Conservation (phyloP, 116 monocot genomes). For the Phalaenopsis hybrid region DNA sequence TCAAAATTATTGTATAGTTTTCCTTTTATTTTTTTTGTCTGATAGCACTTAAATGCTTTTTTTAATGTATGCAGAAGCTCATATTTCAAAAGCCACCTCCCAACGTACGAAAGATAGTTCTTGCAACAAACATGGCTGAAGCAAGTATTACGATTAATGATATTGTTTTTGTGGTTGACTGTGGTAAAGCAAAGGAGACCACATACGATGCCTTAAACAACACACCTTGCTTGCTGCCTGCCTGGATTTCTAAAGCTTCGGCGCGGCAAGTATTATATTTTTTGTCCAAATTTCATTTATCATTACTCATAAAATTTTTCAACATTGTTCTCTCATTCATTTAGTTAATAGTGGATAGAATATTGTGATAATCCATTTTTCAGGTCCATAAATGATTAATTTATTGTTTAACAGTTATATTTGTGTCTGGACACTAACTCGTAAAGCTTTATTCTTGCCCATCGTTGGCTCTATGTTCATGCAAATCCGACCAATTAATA, state of each 20-base stretch:
- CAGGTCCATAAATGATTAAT: neutral
- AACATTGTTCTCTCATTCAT: neutral
- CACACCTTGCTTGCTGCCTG: conserved; percentile 94
- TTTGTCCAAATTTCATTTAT: neutral
- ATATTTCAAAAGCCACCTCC: conserved; percentile 93
- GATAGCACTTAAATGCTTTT: neutral
- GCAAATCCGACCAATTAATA: neutral
- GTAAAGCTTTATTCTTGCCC: neutral
- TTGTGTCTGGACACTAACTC: neutral
- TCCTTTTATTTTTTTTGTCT: neutral
- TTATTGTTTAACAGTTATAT: neutral
- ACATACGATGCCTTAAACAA: conserved; percentile 98
- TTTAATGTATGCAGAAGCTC: conserved; percentile 57
- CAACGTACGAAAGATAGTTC: conserved; percentile 88
- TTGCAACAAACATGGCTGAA: conserved; percentile 99
- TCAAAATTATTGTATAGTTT: neutral
- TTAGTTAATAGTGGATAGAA: neutral
- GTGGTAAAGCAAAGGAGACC: conserved; percentile 99
- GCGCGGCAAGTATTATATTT: conserved; percentile 77
- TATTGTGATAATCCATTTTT: neutral
- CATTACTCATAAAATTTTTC: neutral
- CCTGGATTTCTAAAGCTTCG: conserved; percentile 99
- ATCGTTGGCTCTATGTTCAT: neutral
- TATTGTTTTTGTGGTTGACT: conserved; percentile 98
- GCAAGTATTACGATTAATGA: conserved; percentile 99